These are phyloP conservation scores for Pyrus hybrid DNA, from an alignment of 331 rosid species.

Conservation along the genomic window DNA sequence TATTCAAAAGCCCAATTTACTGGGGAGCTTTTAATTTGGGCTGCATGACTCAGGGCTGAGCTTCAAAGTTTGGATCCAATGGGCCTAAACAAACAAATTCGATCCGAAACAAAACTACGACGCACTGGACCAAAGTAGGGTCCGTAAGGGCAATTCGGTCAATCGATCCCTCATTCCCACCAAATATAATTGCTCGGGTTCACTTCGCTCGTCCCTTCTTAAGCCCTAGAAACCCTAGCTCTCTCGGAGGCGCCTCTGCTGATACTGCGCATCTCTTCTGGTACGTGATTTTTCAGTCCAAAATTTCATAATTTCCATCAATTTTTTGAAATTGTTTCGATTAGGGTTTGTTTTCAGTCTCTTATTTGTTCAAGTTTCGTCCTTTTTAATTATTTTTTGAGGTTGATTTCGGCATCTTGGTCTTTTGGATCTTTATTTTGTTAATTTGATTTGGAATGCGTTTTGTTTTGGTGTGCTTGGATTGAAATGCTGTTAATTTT, in stretches of 20 bases:
- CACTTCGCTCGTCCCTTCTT: background rate
- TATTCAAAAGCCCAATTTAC: too few species aligned
- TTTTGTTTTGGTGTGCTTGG: background rate
- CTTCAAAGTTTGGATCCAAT: background rate
- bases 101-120: background rate
- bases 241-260: constrained; percentile 18
- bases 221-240: constrained; percentile 1
- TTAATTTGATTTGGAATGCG: background rate
- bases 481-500: background rate
- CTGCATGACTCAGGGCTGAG: background rate
- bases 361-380: background rate
- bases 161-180: background rate
- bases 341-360: background rate
- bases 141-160: background rate
- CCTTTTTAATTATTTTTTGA: background rate
- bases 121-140: background rate
- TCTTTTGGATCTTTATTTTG: background rate
- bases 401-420: background rate
- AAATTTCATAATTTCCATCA: background rate
- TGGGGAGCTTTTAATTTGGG: background rate
- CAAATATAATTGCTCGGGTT: background rate
- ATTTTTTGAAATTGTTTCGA: background rate
- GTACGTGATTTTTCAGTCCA: background rate
- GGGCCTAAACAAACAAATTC: background rate
- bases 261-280: background rate